Evolutionary conservation across 148 eudicot genomes (phyloP).

Genomic region (Polygonum maritimum): DNA sequence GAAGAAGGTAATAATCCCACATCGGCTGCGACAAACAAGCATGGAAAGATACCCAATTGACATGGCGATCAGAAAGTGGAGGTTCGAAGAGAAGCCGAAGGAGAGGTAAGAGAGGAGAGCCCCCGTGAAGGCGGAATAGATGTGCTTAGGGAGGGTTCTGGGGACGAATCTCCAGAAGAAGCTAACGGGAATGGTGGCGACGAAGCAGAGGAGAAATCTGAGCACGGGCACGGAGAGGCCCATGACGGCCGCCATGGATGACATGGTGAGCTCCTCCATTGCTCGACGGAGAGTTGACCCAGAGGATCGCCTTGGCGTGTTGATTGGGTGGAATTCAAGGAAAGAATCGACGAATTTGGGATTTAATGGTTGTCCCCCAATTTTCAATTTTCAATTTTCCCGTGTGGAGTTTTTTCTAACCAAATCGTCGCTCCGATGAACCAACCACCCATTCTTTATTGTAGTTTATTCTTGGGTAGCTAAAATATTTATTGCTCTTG

Average conservation of each 20-base stretch:
- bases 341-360: background rate
- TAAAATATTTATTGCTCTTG: no score
- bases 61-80: conserved; percentile 80
- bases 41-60: conserved; percentile 58
- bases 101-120: conserved; percentile 61
- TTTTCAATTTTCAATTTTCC: no score
- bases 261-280: conserved; percentile 45
- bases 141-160: conserved; percentile 54
- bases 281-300: conserved; percentile 2
- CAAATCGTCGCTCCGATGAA: no score
- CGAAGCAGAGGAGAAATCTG: conserved; percentile 63
- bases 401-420: background rate
- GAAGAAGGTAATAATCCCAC: conserved; percentile 74
- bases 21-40: conserved; percentile 48
- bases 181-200: conserved; percentile 75
- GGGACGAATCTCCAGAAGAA: conserved; percentile 63
- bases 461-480: no score
- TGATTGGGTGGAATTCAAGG: conserved; percentile 5
- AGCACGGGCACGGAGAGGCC: conserved; percentile 78
- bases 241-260: conserved; percentile 55
- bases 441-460: no score
- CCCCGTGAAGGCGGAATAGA: conserved; percentile 63
- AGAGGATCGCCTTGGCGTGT: background rate
- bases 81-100: conserved; percentile 76
- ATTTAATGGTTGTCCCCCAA: background rate